These are phyloP conservation scores for Casuarina cunninghamiana DNA, from an alignment of 306 rosid species.

Conservation along the genomic window DNA sequence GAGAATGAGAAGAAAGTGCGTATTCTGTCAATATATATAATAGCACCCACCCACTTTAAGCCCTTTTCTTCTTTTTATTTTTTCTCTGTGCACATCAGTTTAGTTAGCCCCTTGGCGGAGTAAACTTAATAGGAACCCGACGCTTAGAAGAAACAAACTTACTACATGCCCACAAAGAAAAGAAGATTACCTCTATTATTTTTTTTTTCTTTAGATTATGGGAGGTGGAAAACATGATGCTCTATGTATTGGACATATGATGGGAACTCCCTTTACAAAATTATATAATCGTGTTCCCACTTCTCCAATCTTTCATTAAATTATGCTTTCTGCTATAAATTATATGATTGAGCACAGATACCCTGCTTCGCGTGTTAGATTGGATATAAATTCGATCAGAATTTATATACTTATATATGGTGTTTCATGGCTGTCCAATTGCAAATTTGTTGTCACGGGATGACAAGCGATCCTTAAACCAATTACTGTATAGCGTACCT, in stretches of 20 bases:
- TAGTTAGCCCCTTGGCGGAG: slow-evolving; percentile 24
- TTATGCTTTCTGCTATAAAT: background rate
- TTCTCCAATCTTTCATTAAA: background rate
- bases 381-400: background rate
- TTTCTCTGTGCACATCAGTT: background rate
- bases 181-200: too few relatives aligned
- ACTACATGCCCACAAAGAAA: too few relatives aligned
- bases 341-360: background rate
- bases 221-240: slow-evolving; percentile 15
- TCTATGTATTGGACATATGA: background rate
- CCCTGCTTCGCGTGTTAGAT: slow-evolving; percentile 7
- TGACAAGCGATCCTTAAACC: too few relatives aligned
- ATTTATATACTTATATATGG: background rate
- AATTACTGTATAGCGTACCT: too few relatives aligned
- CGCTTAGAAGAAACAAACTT: too few relatives aligned
- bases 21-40: slow-evolving; percentile 22
- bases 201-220: background rate
- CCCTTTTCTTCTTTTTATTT: background rate
- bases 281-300: background rate
- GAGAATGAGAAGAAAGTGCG: slow-evolving; percentile 42
- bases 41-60: background rate
- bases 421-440: too few relatives aligned
- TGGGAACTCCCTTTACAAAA: background rate
- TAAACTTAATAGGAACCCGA: background rate
- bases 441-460: too few relatives aligned